A percentile compares a stretch with the other conserved stretches of the same genome.
Evolutionary conservation across 1,284 basidiomycete species (phyloP).

Genomic region (Cronartium quercuum): DNA sequence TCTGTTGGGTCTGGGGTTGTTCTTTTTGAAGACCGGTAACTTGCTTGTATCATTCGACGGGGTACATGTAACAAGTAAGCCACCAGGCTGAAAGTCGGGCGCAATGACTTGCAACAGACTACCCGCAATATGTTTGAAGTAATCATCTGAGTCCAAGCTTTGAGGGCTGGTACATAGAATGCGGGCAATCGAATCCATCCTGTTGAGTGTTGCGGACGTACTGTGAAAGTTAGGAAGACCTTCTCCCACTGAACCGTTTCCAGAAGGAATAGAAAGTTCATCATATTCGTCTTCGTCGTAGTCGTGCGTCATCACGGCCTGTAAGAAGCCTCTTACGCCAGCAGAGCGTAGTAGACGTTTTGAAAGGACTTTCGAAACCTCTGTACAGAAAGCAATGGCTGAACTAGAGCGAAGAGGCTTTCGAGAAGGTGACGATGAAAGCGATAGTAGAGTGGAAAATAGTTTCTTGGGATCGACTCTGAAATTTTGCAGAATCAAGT

Average conservation of each 20-base stretch:
- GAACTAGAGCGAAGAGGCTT: not conserved
- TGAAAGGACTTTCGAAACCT: conserved; percentile 22
- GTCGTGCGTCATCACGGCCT: conserved; percentile 14
- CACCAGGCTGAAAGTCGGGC: not conserved
- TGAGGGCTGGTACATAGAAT: conserved; percentile 7
- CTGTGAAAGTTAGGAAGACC: not conserved
- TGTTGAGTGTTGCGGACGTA: conserved; percentile 19
- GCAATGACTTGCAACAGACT: conserved; percentile 5
- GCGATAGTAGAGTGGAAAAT: conserved; percentile 4
- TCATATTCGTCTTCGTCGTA: conserved; percentile 16
- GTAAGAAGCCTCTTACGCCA: conserved; percentile 9
- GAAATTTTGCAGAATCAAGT: not conserved
- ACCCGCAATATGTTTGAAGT: not conserved
- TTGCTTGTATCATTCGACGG: not conserved
- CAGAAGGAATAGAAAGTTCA: not conserved
- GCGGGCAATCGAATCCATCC: conserved; percentile 8
- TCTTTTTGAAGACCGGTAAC: not conserved
- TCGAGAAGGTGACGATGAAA: not conserved
- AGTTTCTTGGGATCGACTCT: conserved; percentile 5
- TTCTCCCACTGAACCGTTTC: not conserved
- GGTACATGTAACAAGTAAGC: not conserved
- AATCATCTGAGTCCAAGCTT: not conserved
- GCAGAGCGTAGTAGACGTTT: not conserved
- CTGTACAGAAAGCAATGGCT: not conserved
- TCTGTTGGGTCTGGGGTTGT: not conserved